Base-by-base conservation (phyloP, 306 rosid species). In the Corylus americana region DNA sequence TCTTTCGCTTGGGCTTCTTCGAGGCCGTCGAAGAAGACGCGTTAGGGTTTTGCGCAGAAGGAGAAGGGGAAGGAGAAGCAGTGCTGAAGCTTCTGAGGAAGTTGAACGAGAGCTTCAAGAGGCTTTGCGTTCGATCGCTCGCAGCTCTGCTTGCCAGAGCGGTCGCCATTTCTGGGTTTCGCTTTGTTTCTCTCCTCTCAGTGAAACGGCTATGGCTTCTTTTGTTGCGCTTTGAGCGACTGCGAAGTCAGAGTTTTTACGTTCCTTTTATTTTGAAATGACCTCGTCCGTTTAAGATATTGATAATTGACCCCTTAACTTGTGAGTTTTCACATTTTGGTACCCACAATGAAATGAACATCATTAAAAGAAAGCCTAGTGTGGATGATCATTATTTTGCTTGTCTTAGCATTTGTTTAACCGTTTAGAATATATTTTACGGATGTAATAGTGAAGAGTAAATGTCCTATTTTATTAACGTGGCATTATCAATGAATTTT, bases 1-100 rank as follows among this genome's bases (percentile, higher is more conserved):
- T 95, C 87, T 84, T 89, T 83, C 93, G 91, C 83, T 90, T 93
- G 37, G 86, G 86, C 81, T 89, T 88, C 76, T 79, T 87, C 1
- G 86, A 51, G 59, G 45, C 58, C 57, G 88, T 8, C 3, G 51
- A 18, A 3, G 89, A 47, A n/a, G 86, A 27, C 47, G 74, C 54
- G 16, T 64, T 51, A 76, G 93, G 86, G 78, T 77, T 82, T 39
- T 77, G 67, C 58, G 88, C 68, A 72, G 88, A 50, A 25, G 85
- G 18, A 3, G 82, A 57, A 17, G 80, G 25, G 4, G 86, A 18
- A 17, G 80, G 25, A 5, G 86, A 18, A 70, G 88, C 59, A 3
- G 93, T 22, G 74, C 86, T 89, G 48, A 89, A 79, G 83, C 78
- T 85, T 88, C 96, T 86, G 77, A 93, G 27, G 74, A 86, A 85